Evolutionary conservation across 441 rosid genomes (phyloP).

Genomic region (Geranium incanum): DNA sequence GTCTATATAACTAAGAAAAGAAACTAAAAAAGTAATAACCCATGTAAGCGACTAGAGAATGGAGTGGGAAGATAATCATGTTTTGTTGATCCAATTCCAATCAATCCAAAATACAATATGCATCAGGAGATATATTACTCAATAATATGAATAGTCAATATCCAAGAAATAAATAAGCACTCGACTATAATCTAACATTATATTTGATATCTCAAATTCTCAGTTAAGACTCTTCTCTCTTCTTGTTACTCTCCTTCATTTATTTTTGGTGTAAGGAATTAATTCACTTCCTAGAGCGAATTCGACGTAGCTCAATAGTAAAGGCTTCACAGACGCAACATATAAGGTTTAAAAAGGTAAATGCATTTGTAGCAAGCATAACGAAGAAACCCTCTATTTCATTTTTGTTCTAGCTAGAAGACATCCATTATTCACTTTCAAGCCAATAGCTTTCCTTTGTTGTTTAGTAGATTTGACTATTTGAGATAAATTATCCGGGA

Average conservation of each 20-base stretch:
- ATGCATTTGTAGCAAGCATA: no score
- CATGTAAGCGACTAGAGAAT: background rate
- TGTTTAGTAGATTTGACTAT: background rate
- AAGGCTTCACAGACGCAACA: background rate
- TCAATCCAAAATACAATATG: background rate
- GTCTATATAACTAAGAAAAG: background rate
- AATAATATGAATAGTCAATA: background rate
- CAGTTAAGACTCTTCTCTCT: background rate
- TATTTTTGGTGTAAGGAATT: background rate
- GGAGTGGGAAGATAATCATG: background rate
- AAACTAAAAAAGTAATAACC: background rate
- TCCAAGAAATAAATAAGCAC: background rate
- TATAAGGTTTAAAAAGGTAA: background rate
- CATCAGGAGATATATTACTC: background rate
- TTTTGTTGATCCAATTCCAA: background rate
- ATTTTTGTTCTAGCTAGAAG: no score
- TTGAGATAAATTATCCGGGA: background rate
- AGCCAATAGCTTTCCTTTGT: background rate
- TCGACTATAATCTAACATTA: background rate
- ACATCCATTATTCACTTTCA: background rate
- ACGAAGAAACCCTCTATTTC: no score
- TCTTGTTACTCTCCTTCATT: conserved; percentile 4
- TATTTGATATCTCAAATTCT: background rate
- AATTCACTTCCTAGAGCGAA: background rate
- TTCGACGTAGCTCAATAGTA: background rate